phyloP scores from a whole-genome alignment of 2,329 filamentous ascomycete genomes.

The Trichophyton rubrum region DNA sequence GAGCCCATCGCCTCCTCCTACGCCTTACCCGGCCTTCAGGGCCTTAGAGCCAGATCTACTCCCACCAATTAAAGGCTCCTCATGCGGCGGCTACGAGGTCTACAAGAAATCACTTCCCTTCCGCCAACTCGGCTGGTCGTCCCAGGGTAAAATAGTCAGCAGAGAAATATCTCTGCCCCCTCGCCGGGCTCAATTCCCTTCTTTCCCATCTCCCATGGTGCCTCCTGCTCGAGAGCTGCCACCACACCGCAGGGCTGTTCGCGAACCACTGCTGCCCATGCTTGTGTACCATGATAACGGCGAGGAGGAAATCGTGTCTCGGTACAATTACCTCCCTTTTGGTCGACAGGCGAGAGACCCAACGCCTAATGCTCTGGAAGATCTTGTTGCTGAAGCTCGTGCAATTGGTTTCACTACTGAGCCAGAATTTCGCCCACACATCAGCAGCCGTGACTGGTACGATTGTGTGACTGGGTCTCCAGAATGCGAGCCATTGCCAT shows the following conservation, averaged over 20 bases:
- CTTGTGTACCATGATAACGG: neutral
- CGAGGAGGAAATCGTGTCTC: neutral
- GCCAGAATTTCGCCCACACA: neutral
- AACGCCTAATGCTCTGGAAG: neutral
- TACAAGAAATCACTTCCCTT: slow-evolving; percentile 6
- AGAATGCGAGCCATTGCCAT: neutral
- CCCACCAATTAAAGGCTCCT: neutral
- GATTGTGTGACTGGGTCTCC: neutral
- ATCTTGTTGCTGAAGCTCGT: neutral
- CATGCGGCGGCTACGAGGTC: neutral
- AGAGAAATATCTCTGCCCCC: neutral
- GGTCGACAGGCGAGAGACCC: neutral
- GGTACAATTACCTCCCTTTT: neutral
- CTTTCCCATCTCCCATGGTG: neutral
- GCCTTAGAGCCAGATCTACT: neutral
- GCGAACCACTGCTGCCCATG: neutral
- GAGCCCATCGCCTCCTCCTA: neutral
- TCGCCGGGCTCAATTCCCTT: neutral
- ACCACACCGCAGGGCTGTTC: neutral
- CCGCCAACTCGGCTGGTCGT: neutral
- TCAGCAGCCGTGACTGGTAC: neutral
- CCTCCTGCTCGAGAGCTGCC: neutral
- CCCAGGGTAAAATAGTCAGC: neutral
- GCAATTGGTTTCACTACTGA: neutral
- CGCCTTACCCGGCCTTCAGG: neutral